These are phyloP conservation scores for Paraurostyla sp. DNA, from an alignment of 73 alveolate species.

Conservation along the genomic window DNA sequence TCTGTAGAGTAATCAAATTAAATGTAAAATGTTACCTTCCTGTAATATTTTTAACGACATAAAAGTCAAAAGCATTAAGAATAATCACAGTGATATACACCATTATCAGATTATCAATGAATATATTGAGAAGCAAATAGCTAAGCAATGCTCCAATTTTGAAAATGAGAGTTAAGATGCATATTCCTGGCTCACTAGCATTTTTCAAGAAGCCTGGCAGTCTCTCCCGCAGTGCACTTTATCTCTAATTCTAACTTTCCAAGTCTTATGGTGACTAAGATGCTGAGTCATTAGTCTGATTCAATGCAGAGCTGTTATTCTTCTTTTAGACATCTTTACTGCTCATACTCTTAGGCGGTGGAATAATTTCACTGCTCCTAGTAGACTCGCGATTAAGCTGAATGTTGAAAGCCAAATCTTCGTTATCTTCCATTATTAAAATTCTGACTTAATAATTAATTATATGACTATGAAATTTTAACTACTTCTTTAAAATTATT, in stretches of 20 bases:
- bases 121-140: slow-evolving; percentile 48
- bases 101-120: neutral
- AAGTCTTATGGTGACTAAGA: neutral
- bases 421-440: neutral
- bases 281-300: neutral
- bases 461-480: neutral
- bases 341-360: no score
- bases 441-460: neutral
- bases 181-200: slow-evolving; percentile 51
- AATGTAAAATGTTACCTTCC: slow-evolving; percentile 56
- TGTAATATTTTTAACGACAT: slow-evolving; percentile 77
- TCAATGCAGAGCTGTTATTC: neutral
- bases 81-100: slow-evolving; percentile 65
- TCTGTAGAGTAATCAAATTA: neutral
- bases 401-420: slow-evolving; percentile 9
- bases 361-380: neutral
- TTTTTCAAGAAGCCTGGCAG: slow-evolving; percentile 25
- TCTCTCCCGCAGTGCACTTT: neutral
- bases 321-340: no score
- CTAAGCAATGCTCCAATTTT: slow-evolving; percentile 44
- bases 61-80: slow-evolving; percentile 67
- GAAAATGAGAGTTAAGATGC: slow-evolving; percentile 43
- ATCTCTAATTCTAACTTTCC: neutral
- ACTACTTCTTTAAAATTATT: no score
- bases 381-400: neutral